Evolutionary conservation across 1,139 yeast genomes (phyloP).

Genomic region (Scheffersomyces illinoinensis): DNA sequence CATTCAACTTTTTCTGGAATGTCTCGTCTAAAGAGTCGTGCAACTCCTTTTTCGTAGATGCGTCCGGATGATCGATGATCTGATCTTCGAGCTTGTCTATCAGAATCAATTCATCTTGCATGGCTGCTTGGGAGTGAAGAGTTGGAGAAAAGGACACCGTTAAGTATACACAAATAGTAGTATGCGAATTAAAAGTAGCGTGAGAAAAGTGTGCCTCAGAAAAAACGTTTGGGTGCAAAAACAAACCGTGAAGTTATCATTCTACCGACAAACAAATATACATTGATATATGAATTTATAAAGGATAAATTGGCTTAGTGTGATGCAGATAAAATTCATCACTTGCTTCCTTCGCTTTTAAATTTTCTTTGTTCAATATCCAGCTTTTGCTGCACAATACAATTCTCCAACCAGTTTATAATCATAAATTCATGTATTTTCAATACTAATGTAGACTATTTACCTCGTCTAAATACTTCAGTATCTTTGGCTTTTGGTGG

Average conservation of each 20-base stretch:
- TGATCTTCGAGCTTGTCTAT: conserved; percentile 49
- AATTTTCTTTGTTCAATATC: not conserved
- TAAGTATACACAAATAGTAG: not conserved
- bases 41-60: conserved; percentile 33
- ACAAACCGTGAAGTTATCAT: too few species aligned
- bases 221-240: not conserved
- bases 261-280: too few species aligned
- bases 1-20: conserved; percentile 46
- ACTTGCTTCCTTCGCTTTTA: not conserved
- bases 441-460: not conserved
- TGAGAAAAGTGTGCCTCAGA: not conserved
- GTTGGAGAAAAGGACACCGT: not conserved
- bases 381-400: not conserved
- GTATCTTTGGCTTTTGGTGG: not conserved
- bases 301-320: too few species aligned
- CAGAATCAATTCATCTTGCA: conserved; percentile 42
- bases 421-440: not conserved
- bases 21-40: conserved; percentile 42
- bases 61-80: conserved; percentile 49
- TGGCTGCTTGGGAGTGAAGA: conserved; percentile 5
- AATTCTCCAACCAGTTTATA: too few species aligned
- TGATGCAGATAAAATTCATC: not conserved
- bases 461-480: not conserved
- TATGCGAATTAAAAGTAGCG: not conserved
- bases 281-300: too few species aligned